These are phyloP conservation scores for Ganoderma multipileum DNA, from an alignment of 1,284 basidiomycete species.

Conservation along the genomic window DNA sequence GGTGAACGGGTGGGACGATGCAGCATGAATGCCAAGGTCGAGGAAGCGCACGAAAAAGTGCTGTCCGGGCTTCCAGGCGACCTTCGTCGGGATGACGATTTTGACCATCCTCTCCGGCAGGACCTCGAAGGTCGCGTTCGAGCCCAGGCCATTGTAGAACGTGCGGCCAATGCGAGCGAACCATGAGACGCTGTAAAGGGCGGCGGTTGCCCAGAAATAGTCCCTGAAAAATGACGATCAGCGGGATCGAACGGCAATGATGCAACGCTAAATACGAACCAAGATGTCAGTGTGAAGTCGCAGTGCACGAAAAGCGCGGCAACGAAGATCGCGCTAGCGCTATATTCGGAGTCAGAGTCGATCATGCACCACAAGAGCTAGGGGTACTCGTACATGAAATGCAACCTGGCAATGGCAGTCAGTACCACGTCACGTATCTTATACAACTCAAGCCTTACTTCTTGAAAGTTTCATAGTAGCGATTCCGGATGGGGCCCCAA, in stretches of 20 bases:
- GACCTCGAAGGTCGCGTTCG: slow-evolving; percentile 39
- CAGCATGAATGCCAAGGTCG: slow-evolving; percentile 23
- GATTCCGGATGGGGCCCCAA: slow-evolving; percentile 43
- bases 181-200: slow-evolving; percentile 42
- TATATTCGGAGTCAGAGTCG: slow-evolving; percentile 5
- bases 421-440: not conserved
- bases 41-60: slow-evolving; percentile 51
- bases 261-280: not conserved
- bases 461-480: slow-evolving; percentile 50
- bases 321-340: slow-evolving; percentile 41
- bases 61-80: slow-evolving; percentile 49
- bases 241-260: no score
- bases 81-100: slow-evolving; percentile 39
- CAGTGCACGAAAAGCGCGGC: slow-evolving; percentile 47
- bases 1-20: slow-evolving; percentile 51
- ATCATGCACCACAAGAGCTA: not conserved
- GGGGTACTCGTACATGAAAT: slow-evolving; percentile 14
- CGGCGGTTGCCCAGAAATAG: slow-evolving; percentile 47
- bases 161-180: slow-evolving; percentile 41
- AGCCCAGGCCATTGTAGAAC: slow-evolving; percentile 37
- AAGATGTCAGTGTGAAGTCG: slow-evolving; percentile 41
- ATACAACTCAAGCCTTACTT: slow-evolving; percentile 40
- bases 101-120: slow-evolving; percentile 42
- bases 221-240: slow-evolving; percentile 30
- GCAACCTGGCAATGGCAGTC: slow-evolving; percentile 1